Conservation (phyloP, 495 filamentous ascomycete species). For the Aspergillus hancockii region DNA sequence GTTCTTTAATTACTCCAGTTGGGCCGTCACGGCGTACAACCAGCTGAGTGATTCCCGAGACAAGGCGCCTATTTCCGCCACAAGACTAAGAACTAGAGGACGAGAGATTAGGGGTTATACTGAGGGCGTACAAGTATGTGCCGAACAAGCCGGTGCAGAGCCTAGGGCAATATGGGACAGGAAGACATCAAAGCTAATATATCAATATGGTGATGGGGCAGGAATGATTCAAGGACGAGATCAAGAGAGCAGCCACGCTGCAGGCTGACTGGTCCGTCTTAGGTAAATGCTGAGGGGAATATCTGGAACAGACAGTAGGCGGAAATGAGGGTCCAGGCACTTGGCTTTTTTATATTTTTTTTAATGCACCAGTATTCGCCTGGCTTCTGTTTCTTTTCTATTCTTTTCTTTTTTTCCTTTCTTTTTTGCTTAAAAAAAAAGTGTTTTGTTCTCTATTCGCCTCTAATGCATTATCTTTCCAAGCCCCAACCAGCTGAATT, state of each 20-base stretch:
- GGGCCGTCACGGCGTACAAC: slow-evolving; percentile 7
- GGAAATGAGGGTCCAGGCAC: neutral
- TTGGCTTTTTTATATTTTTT: slow-evolving; percentile 6
- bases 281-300: slow-evolving; percentile 2
- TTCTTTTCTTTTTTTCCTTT: slow-evolving; percentile 3
- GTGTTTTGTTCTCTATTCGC: neutral
- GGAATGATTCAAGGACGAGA: neutral
- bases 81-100: slow-evolving; percentile 8
- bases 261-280: neutral
- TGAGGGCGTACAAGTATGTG: slow-evolving; percentile 13
- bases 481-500: neutral
- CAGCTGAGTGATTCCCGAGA: slow-evolving; percentile 13
- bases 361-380: slow-evolving; percentile 5
- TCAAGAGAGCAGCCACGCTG: slow-evolving; percentile 1
- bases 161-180: neutral
- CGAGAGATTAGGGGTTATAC: slow-evolving; percentile 7
- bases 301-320: neutral
- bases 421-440: slow-evolving; percentile 9
- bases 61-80: slow-evolving; percentile 13
- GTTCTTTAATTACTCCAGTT: neutral
- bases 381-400: neutral
- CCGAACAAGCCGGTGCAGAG: neutral
- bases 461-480: neutral
- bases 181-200: neutral
- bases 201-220: neutral